Conservation (phyloP, 2,329 filamentous ascomycete genomes). For the Pezicula radicicola region DNA sequence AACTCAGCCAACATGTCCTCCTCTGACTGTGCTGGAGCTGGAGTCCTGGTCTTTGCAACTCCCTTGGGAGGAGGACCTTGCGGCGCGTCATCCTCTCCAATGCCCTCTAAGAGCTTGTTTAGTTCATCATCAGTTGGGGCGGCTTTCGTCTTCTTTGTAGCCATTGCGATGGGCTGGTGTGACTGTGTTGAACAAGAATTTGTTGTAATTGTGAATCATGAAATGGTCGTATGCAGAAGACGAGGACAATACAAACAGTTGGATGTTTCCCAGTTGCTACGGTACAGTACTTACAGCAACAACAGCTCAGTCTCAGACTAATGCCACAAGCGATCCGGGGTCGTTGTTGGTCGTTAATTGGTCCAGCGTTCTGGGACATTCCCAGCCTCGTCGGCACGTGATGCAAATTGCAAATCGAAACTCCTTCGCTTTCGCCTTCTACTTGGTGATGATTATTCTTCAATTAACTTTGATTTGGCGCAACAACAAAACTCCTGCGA, state of each 20-base stretch:
- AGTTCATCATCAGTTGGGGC: slow-evolving; percentile 58
- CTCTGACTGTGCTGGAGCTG: slow-evolving; percentile 38
- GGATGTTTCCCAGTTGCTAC: not conserved
- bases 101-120: slow-evolving; percentile 62
- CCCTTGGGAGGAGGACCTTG: slow-evolving; percentile 42
- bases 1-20: slow-evolving; percentile 86
- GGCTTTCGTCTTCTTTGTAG: slow-evolving; percentile 57
- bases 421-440: not conserved
- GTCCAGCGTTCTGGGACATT: not conserved
- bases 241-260: not conserved
- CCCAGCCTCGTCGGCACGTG: not conserved
- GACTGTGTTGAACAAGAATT: not conserved
- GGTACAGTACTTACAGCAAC: not conserved
- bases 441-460: too few relatives aligned
- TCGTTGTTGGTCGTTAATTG: not conserved
- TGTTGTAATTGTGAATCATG: not conserved
- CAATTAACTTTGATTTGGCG: too few relatives aligned
- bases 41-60: slow-evolving; percentile 22
- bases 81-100: slow-evolving; percentile 48
- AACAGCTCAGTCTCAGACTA: not conserved
- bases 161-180: slow-evolving; percentile 41
- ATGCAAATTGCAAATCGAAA: not conserved
- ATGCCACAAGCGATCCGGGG: not conserved
- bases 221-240: not conserved
- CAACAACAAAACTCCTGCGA: not conserved